Base-by-base conservation (phyloP, 805 yeast genomes). In the Millerago galiae region DNA sequence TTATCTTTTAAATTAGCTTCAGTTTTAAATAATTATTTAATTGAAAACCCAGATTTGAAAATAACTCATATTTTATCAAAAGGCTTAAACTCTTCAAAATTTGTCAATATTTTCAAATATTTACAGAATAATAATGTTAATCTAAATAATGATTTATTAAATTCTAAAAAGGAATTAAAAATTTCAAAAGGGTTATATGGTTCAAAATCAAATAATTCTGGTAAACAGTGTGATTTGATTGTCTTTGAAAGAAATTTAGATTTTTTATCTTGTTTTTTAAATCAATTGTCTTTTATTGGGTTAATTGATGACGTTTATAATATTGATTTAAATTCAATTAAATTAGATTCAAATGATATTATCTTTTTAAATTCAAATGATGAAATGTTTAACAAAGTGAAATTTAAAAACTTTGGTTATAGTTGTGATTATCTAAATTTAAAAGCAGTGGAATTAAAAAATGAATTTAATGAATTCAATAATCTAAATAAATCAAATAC, bases 281-380 rank as follows among this genome's bases (percentile, higher is more conserved):
- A 80, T 21, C 97, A 90, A 53, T 63, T 90, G 52, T 84, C 88
- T 2, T 91, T 90, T 58, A 68, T 75, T 14, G 99, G 98, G 0
- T 66, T 93, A 13, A 66, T 89, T 16, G 90, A 85, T 58, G 96
- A 90, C 52, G 58, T 78, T 11, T 70, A 78, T 50, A 77, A 74
- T 5, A 63, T 81, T 6, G 66, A 71, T 12, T 56, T 70, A 11
- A 72, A 71, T 46, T 65, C 56, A 4, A 49, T 59, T 2, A 55
- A 52, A 17, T 34, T 63, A 16, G 48, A 52, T 28, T 55, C 46
- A 8, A 54, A 58, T 6, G 58, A 53, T 11, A 49, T 44, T 11
- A 43, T 51, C 13, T 46, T 50, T 2, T 34, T 50, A 8, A 49
- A 55, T 24, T 57, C 52, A n/a, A 43, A 44, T 16, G 46, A 49